Evolutionary conservation across 148 eudicot species (phyloP), one percentile per base, ranked within the genome.

Genomic region (Gaultheria prostrata): DNA sequence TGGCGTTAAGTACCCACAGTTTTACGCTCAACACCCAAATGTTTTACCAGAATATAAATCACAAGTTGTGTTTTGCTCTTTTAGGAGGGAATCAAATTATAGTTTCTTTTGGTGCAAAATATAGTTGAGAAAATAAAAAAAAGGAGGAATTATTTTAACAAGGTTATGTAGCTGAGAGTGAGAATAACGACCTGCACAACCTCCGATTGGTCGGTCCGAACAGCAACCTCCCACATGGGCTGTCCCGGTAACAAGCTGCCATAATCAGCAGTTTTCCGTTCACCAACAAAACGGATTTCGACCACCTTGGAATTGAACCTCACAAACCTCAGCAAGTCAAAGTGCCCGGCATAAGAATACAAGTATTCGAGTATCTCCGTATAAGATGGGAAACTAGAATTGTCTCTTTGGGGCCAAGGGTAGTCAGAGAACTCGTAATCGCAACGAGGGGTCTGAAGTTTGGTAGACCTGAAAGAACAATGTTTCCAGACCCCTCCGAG

Each of bases 401-500:
- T 90, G 46, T 94, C 95, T 79, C 99, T 90, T 46, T 90, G 81
- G 0, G 93, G 85, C 98, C 99, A 96, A 2, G 99, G 95, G 56
- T 87, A 96, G 69, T 96, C 99, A 0, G 99, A 96, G 81, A 96
- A 96, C 83, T 96, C 99, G 33, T 88, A 96, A 80, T 96, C 98
- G 24, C 97, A 93, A 28, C 95, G 97, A n/a, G 97, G 99, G 74
- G 97, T 96, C 84, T 96, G 99, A 18, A 96, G 95, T 76, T 90
- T 92, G 0, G 99, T 94, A 1, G 95, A 89, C 28, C 81, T 80
- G 63, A 83, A 92, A 2, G 97, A 90, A 24, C 97, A 94, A 35
- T 92, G 95, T 48, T 85, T 90, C 99, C 98, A 94, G 8, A 94
- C 98, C 72, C 99, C 99, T 56, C 99, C 99, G 8, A 96, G 86